These are phyloP conservation scores for Boletus bicolor DNA, from an alignment of 768 basidiomycete genomes.

Conservation along the genomic window DNA sequence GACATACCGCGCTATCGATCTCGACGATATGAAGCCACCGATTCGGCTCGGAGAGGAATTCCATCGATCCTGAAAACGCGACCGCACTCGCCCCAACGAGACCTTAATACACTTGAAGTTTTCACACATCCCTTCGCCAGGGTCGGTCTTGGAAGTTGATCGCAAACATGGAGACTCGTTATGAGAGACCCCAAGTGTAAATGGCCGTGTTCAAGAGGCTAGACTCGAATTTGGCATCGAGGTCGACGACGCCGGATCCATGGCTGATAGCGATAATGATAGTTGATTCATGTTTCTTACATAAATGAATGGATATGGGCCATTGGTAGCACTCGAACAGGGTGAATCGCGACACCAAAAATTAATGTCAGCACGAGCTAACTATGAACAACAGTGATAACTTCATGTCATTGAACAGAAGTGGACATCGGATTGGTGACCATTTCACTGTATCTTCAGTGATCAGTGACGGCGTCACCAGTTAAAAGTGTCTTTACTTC, in stretches of 20 bases:
- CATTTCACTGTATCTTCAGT: no score
- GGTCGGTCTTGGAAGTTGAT: conserved; percentile 99
- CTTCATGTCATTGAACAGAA: no score
- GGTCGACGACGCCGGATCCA: conserved; percentile 53
- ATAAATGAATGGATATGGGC: no score
- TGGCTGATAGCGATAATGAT: no score
- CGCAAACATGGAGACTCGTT: conserved; percentile 97
- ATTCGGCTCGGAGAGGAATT: conserved; percentile 93
- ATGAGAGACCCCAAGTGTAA: conserved; percentile 90
- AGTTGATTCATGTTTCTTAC: no score
- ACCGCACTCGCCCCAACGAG: conserved; percentile 85
- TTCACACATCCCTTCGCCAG: conserved; percentile 95
- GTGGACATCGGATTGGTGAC: no score
- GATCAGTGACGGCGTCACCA: no score
- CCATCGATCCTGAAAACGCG: conserved; percentile 90
- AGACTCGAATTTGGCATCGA: conserved; percentile 96
- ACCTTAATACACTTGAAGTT: conserved; percentile 93
- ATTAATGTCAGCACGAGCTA: no score
- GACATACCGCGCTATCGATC: conserved; percentile 69
- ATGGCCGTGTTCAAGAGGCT: conserved; percentile 94
- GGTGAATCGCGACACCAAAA: no score
- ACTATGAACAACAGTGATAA: no score
- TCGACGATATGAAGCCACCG: conserved; percentile 96
- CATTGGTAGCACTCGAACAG: no score
- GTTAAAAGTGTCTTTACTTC: no score